These are phyloP conservation scores for Talaromyces sp. DNA, from an alignment of 2,329 filamentous ascomycete genomes.

Conservation along the genomic window DNA sequence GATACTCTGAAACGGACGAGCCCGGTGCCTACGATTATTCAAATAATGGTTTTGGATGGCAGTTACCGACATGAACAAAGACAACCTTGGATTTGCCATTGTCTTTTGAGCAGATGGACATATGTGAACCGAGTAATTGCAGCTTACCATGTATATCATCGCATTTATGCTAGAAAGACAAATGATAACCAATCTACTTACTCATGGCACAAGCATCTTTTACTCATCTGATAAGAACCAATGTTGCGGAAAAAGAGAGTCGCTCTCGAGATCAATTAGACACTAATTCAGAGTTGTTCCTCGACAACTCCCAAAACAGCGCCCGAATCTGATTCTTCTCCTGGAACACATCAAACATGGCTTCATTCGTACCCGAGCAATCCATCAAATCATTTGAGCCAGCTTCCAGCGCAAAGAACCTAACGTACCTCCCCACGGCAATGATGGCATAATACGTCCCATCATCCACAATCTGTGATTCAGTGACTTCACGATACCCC, in stretches of 20 bases:
- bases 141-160: no score
- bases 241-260: neutral
- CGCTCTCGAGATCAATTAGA: neutral
- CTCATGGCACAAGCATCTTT: no score
- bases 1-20: no score
- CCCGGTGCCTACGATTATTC: no score
- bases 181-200: no score
- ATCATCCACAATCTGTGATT: neutral
- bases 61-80: no score
- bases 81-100: no score
- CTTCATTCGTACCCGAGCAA: neutral
- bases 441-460: neutral
- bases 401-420: neutral
- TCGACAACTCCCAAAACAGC: neutral
- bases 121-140: no score
- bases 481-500: neutral
- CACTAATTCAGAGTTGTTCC: neutral
- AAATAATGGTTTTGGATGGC: no score
- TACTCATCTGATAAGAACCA: no score
- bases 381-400: neutral
- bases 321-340: neutral
- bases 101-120: no score
- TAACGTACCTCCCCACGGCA: neutral
- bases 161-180: no score
- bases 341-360: neutral